Conservation (phyloP, 2,329 filamentous ascomycete genomes). For the Curvularia hawaiiensis region DNA sequence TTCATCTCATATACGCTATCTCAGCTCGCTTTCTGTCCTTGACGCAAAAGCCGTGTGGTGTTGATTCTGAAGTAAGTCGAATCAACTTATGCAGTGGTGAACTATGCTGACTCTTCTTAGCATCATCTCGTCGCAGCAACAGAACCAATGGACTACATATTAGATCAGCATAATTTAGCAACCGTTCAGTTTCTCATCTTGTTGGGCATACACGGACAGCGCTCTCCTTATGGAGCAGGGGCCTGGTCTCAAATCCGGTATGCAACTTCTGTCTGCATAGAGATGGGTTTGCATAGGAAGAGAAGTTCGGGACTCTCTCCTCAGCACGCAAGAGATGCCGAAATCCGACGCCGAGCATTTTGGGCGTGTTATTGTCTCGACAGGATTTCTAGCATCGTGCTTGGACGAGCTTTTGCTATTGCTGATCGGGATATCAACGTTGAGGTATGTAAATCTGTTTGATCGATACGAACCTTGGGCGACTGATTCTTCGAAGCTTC, state of each 20-base stretch:
- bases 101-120: conserved; percentile 8
- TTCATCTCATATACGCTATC: conserved; percentile 37
- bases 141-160: conserved; percentile 31
- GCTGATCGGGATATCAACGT: conserved; percentile 37
- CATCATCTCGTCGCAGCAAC: conserved; percentile 31
- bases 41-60: conserved; percentile 31
- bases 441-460: conserved; percentile 19
- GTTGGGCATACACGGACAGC: conserved; percentile 33
- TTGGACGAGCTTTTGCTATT: conserved; percentile 35
- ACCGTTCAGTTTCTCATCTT: conserved; percentile 35
- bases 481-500: conserved; percentile 21
- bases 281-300: conserved; percentile 37
- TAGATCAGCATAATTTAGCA: conserved; percentile 31
- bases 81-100: not conserved
- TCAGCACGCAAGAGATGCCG: conserved; percentile 24
- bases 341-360: conserved; percentile 32
- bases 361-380: conserved; percentile 38
- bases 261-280: conserved; percentile 35
- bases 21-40: conserved; percentile 33
- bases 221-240: conserved; percentile 35
- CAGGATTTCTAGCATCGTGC: conserved; percentile 31
- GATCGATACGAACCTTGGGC: not conserved
- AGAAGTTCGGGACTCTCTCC: conserved; percentile 21
- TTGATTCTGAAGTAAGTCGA: conserved; percentile 28
- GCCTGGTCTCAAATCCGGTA: conserved; percentile 37